phyloP scores from a whole-genome alignment of 2,329 filamentous ascomycete genomes.

The Pyrenochaeta sp. region DNA sequence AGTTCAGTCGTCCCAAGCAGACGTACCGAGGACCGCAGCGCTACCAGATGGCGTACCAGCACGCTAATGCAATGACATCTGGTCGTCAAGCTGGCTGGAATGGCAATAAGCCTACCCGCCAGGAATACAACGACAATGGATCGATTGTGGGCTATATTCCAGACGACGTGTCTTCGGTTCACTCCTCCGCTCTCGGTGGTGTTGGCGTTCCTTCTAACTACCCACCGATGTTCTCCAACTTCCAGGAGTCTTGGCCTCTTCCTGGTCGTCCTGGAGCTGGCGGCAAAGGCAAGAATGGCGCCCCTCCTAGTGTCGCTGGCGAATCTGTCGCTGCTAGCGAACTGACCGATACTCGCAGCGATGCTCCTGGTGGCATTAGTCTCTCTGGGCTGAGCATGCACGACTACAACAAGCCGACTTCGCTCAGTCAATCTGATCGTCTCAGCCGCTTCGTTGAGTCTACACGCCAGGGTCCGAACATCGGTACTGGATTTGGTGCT shows the following conservation, averaged over 20 bases:
- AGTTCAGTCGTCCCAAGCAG: constrained; percentile 93
- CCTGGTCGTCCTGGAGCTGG: constrained; percentile 73
- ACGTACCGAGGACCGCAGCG: constrained; percentile 88
- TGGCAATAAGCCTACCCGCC: constrained; percentile 59
- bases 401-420: constrained; percentile 74
- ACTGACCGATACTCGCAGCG: constrained; percentile 81
- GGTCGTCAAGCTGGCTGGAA: constrained; percentile 50
- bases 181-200: constrained; percentile 88
- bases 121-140: constrained; percentile 74
- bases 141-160: constrained; percentile 96
- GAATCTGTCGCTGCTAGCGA: constrained; percentile 94
- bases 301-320: constrained; percentile 81
- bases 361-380: constrained; percentile 85
- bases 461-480: constrained; percentile 68
- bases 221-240: constrained; percentile 94
- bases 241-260: constrained; percentile 90
- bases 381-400: constrained; percentile 82
- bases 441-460: constrained; percentile 94
- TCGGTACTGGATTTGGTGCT: constrained; percentile 49
- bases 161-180: constrained; percentile 95
- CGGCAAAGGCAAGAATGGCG: constrained; percentile 68
- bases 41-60: constrained; percentile 81
- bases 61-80: constrained; percentile 67
- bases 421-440: constrained; percentile 84
- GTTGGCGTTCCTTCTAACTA: constrained; percentile 83